Evolutionary conservation across 78 protist genomes (phyloP).

Genomic region (Emiliania huxleyi): DNA sequence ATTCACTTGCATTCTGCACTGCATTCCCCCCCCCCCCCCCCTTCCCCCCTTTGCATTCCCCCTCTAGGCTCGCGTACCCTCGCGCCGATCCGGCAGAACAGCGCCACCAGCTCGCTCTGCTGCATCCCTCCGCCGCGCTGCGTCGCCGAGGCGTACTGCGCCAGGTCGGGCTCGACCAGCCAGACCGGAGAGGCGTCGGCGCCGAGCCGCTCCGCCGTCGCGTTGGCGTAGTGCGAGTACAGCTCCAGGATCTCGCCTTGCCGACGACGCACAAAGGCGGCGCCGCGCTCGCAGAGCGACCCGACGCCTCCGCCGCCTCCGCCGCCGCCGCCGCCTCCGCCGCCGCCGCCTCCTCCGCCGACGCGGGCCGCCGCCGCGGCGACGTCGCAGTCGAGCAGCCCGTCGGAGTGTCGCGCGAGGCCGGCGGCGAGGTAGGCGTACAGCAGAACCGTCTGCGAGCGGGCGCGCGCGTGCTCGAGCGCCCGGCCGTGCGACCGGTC

Average conservation of each 20-base stretch:
- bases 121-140: not conserved
- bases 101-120: not conserved
- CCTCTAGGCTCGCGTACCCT: no score
- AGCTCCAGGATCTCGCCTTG: not conserved
- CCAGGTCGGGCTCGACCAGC: slow-evolving; percentile 1
- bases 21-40: no score
- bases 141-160: not conserved
- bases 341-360: no score
- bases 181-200: not conserved
- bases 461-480: not conserved
- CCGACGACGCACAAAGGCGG: not conserved
- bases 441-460: not conserved
- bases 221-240: not conserved
- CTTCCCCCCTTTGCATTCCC: no score
- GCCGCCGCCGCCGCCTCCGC: no score
- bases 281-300: not conserved
- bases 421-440: not conserved
- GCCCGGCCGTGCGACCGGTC: not conserved
- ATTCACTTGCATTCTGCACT: no score
- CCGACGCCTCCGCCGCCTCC: no score
- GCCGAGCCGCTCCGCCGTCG: not conserved
- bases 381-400: not conserved
- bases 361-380: not conserved
- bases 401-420: not conserved
- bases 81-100: not conserved